Evolutionary conservation across 2,329 filamentous ascomycete genomes (phyloP).

Genomic region (Xylaria sp.): DNA sequence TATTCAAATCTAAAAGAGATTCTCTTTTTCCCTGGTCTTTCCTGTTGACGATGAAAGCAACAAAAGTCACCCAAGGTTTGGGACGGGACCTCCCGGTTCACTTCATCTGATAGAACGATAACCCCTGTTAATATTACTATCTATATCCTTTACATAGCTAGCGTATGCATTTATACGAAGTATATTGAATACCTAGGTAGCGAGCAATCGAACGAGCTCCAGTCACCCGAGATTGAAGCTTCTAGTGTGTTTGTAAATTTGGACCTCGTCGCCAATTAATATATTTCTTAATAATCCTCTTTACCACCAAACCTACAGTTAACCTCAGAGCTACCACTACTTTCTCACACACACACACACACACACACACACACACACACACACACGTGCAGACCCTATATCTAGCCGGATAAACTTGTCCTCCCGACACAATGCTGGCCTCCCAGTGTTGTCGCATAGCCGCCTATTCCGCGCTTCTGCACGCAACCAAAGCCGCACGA

Average conservation of each 20-base stretch:
- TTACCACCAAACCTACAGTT: background rate
- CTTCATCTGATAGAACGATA: background rate
- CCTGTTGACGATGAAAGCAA: no score
- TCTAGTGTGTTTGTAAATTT: background rate
- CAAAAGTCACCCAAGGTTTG: no score
- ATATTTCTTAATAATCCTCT: no score
- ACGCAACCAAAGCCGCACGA: slow-evolving; percentile 31
- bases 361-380: background rate
- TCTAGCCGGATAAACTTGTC: background rate
- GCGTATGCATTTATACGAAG: background rate
- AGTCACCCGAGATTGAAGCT: background rate
- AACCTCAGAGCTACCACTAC: background rate
- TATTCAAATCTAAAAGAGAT: no score
- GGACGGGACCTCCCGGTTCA: background rate
- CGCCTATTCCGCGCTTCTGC: slow-evolving; percentile 36
- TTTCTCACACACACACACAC: background rate
- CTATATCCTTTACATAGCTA: background rate
- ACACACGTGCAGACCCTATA: background rate
- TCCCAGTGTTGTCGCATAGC: slow-evolving; percentile 40
- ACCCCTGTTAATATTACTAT: background rate
- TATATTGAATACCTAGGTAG: no score
- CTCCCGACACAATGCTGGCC: slow-evolving; percentile 39
- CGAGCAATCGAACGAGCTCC: background rate
- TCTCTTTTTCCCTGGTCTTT: no score
- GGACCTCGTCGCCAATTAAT: background rate